These are phyloP conservation scores for Peribolospora kevripleyi DNA, from an alignment of 768 basidiomycete genomes.

Conservation along the genomic window DNA sequence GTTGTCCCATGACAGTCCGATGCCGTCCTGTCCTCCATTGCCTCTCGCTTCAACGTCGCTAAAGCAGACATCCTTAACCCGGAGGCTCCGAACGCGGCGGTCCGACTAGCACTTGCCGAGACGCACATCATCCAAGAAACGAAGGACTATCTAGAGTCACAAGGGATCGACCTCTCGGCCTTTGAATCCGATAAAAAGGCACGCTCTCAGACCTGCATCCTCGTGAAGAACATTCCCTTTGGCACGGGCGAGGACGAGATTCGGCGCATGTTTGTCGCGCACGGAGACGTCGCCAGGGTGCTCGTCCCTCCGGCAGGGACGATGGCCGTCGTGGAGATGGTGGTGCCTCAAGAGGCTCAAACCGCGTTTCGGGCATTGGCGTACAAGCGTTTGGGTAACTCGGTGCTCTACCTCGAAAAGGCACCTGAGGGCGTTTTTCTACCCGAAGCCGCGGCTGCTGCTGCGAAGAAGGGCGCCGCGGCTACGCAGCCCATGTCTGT, in stretches of 20 bases:
- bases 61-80: slow-evolving; percentile 76
- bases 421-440: slow-evolving; percentile 62
- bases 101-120: slow-evolving; percentile 86
- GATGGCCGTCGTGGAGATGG: slow-evolving; percentile 72
- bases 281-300: slow-evolving; percentile 45
- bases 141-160: slow-evolving; percentile 53
- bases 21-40: slow-evolving; percentile 73
- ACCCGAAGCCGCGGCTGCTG: slow-evolving; percentile 21
- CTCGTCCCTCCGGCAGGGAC: slow-evolving; percentile 79
- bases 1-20: slow-evolving; percentile 38
- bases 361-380: slow-evolving; percentile 59
- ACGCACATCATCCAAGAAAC: slow-evolving; percentile 91
- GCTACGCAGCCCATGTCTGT: slow-evolving; percentile 1
- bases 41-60: slow-evolving; percentile 59
- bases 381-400: slow-evolving; percentile 68
- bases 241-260: slow-evolving; percentile 54
- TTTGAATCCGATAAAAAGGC: slow-evolving; percentile 17
- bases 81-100: slow-evolving; percentile 56
- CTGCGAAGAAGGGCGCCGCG: slow-evolving; percentile 3
- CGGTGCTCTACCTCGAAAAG: slow-evolving; percentile 76
- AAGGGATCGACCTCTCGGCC: slow-evolving; percentile 19
- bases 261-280: slow-evolving; percentile 48
- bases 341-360: slow-evolving; percentile 40
- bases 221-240: slow-evolving; percentile 93
- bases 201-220: slow-evolving; percentile 50